Conservation (phyloP, 225 moss, liverwort and hornwort species). For the Anthoceros angustus region DNA sequence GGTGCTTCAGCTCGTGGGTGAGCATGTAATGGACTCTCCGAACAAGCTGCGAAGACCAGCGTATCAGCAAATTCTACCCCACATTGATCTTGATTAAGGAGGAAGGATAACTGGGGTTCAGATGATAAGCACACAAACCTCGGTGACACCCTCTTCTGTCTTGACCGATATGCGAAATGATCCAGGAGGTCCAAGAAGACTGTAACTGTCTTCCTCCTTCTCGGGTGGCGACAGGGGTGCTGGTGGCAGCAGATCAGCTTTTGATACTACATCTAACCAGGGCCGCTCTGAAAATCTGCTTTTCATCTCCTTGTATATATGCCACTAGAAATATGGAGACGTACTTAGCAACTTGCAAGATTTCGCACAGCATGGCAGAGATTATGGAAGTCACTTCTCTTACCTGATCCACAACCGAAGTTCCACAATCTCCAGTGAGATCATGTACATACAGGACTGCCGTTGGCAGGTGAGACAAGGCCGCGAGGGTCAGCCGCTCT, state of each 20-base stretch:
- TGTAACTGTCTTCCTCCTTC: conserved; percentile 34
- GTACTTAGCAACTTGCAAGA: background rate
- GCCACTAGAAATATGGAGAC: conserved; percentile 24
- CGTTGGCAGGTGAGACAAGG: conserved; percentile 84
- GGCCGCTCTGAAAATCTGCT: conserved; percentile 61
- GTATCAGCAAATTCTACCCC: background rate
- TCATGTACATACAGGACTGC: conserved; percentile 95
- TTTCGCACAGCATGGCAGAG: background rate
- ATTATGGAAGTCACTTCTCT: background rate
- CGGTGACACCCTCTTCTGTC: conserved; percentile 55
- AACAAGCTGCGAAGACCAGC: background rate
- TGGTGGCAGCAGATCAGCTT: conserved; percentile 62
- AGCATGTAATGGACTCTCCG: background rate
- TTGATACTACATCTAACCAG: conserved; percentile 90
- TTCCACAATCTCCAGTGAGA: conserved; percentile 89
- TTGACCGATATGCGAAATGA: conserved; percentile 75
- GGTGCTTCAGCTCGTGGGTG: background rate
- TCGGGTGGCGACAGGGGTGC: conserved; percentile 18
- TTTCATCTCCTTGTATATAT: conserved; percentile 54
- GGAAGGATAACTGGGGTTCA: background rate
- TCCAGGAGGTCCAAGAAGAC: conserved; percentile 42
- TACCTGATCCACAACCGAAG: conserved; percentile 69
- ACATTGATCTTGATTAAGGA: background rate
- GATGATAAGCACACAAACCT: conserved; percentile 26
- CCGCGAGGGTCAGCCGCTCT: conserved; percentile 87